phyloP scores from a whole-genome alignment of 371 early-diverging fungal species.

The Dichotomocladium elegans region DNA sequence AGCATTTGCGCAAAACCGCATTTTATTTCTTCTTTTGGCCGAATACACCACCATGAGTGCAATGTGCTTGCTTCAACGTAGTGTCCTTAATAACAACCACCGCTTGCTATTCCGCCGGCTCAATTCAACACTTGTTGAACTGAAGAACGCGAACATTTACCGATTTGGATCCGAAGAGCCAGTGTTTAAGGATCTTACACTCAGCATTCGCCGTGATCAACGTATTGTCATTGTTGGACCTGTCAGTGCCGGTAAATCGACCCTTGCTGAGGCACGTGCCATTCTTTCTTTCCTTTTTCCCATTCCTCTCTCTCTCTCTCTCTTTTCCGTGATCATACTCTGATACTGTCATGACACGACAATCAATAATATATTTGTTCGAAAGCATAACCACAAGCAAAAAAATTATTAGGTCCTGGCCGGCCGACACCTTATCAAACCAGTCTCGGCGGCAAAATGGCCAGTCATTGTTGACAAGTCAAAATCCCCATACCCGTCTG shows the following conservation, averaged over 20 bases:
- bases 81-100: too few species aligned
- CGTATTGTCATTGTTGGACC: slow-evolving; percentile 43
- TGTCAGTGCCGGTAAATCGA: slow-evolving; percentile 46
- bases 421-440: slow-evolving; percentile 33
- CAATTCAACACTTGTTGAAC: slow-evolving; percentile 11
- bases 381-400: neutral
- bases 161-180: slow-evolving; percentile 36
- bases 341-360: too few species aligned
- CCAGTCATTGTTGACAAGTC: slow-evolving; percentile 22
- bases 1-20: too few species aligned
- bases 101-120: neutral
- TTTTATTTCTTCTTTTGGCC: too few species aligned
- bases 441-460: slow-evolving; percentile 31
- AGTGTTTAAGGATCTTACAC: slow-evolving; percentile 31
- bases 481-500: slow-evolving; percentile 30
- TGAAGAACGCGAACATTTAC: slow-evolving; percentile 34
- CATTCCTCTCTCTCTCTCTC: too few species aligned
- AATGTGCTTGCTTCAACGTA: too few species aligned
- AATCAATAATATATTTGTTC: neutral
- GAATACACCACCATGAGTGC: too few species aligned
- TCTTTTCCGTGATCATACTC: too few species aligned
- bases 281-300: neutral
- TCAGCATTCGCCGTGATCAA: slow-evolving; percentile 23
- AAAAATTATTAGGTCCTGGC: slow-evolving; percentile 25
- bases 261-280: slow-evolving; percentile 37